A percentile compares a stretch with the other conserved stretches of the same genome.
Conservation (phyloP, 2,329 filamentous ascomycete species). For the Fusarium austroafricanum region DNA sequence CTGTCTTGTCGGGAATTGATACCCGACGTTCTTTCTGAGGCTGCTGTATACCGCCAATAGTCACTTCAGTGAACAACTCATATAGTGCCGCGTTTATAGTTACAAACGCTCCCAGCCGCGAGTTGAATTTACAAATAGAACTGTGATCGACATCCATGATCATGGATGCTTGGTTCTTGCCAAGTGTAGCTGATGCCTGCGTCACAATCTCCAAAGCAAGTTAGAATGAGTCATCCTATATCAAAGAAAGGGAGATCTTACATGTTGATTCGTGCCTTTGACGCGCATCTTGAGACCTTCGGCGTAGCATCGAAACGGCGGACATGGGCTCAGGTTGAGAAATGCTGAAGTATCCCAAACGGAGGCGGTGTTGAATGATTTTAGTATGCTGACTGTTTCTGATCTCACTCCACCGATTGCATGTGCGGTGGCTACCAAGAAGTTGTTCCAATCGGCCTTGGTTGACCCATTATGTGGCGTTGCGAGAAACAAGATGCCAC, state of each 20-base stretch:
- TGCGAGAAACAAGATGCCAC: rapidly evolving
- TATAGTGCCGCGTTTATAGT: rapidly evolving
- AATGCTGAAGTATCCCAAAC: background rate
- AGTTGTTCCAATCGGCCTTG: rapidly evolving
- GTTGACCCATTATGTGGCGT: background rate
- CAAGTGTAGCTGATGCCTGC: rapidly evolving
- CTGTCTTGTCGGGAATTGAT: rapidly evolving
- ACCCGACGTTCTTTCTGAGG: background rate
- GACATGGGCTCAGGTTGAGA: rapidly evolving
- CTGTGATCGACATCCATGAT: background rate
- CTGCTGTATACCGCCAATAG: rapidly evolving
- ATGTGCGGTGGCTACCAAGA: rapidly evolving
- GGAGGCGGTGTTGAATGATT: rapidly evolving
- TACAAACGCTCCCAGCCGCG: rapidly evolving
- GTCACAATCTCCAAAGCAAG: background rate
- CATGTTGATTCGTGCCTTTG: rapidly evolving
- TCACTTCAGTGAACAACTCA: rapidly evolving
- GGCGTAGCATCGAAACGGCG: background rate
- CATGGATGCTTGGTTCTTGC: rapidly evolving
- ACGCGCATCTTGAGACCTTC: background rate
- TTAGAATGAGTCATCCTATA: rapidly evolving
- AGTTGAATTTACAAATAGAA: background rate
- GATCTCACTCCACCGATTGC: rapidly evolving
- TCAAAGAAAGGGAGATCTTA: background rate
- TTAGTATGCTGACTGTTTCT: rapidly evolving